Evolutionary conservation across 2,329 filamentous ascomycete genomes (phyloP), one percentile per base, ranked within the genome.

Genomic region (Penicillium brevicompactum): DNA sequence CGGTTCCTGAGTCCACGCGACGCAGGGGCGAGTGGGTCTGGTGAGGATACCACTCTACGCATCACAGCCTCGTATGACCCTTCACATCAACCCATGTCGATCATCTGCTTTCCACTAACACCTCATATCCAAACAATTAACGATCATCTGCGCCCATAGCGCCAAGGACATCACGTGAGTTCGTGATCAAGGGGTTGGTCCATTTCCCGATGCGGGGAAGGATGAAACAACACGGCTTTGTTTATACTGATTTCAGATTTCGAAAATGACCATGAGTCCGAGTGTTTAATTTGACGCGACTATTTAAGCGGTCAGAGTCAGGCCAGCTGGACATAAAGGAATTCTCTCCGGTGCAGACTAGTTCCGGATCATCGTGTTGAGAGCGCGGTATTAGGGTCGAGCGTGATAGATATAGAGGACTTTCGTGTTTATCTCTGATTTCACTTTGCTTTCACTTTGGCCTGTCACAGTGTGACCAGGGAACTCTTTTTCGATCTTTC

Each of bases 121-220:
- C 43, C 43, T 18, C 24, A 30, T 31, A 10, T 11, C 22, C n/a
- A 14, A 30, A 31, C 22, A 44, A 44, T 14, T 8, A 43, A 43
- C 13, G 16, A 21, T 43, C 42, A 44, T 45, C 14, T 45, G 43
- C 43, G 43, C 27, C 43, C 31, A 45, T 45, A 45, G 22, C 43
- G 43, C 43, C 43, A 32, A 45, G 42, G 22, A 4, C 24, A 45
- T 45, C 43, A 45, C 43, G 43, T 45, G 43, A 45, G 27, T 14
- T 13, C 24, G 27, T 14, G 43, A 45, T 45, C 24, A 45, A 45
- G 43, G 43, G 43, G 43, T 41, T 24, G 22, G 41, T n/a, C 22
- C 41, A 27, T 43, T 32, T 45, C 43, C 43, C 43, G 43, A 49
- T 53, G 55, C 50, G 55, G 55, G 50, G 55, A 53, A 57, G 43